Evolutionary conservation across 108 stramenopile species (phyloP).

Genomic region (Epithemia pelagica): DNA sequence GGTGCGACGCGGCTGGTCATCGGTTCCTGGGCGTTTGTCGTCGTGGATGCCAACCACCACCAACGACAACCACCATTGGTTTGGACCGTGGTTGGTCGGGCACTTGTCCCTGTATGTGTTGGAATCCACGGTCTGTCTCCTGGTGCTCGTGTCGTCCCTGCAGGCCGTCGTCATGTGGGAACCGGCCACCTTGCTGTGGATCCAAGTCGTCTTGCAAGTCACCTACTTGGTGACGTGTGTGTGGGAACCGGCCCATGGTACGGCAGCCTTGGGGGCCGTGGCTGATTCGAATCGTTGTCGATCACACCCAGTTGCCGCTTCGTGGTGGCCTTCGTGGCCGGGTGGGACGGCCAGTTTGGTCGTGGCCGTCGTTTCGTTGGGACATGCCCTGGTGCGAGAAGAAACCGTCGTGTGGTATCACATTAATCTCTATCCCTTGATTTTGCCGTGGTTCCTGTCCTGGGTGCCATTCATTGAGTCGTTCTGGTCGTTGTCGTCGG

Average conservation of each 20-base stretch:
- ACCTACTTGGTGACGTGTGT: background rate
- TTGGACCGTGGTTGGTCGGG: background rate
- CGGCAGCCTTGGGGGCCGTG: too few relatives aligned
- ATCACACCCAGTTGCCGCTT: too few relatives aligned
- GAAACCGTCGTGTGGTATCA: background rate
- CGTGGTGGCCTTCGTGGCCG: background rate
- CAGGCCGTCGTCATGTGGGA: background rate
- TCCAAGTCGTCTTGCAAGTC: background rate
- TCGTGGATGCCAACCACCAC: too few relatives aligned
- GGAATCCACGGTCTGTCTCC: background rate
- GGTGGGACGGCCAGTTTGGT: background rate
- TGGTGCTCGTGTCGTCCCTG: background rate
- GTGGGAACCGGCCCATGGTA: background rate
- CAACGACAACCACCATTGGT: too few relatives aligned
- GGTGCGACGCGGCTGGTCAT: background rate
- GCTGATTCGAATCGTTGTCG: too few relatives aligned
- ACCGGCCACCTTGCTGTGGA: background rate
- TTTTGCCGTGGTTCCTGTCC: background rate
- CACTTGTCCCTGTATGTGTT: background rate
- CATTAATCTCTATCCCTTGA: background rate
- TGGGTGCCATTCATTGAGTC: too few relatives aligned
- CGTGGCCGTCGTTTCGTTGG: background rate
- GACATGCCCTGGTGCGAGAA: background rate
- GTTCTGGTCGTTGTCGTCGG: too few relatives aligned
- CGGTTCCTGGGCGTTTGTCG: background rate